Evolutionary conservation across 148 eudicot species (phyloP).

Genomic region (Camellia granthamiana): DNA sequence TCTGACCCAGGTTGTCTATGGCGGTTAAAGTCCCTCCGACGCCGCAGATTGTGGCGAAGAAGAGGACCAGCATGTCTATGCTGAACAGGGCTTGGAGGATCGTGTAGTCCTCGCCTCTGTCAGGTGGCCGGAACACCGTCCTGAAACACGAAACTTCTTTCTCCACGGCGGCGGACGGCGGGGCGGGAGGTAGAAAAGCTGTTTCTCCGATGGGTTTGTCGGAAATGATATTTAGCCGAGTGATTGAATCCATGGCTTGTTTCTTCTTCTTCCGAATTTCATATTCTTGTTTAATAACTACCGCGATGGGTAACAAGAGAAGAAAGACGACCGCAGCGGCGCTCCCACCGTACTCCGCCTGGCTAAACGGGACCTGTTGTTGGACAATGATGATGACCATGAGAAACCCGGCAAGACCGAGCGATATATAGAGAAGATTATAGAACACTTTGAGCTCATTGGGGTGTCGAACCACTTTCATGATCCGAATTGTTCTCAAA

Average conservation of each 20-base stretch:
- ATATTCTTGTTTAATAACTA: conserved; percentile 27
- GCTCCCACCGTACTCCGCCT: conserved; percentile 13
- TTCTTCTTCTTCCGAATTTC: conserved; percentile 10
- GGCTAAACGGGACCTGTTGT: conserved; percentile 15
- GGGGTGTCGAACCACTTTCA: conserved; percentile 25
- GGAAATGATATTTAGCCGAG: background rate
- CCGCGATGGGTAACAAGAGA: conserved; percentile 18
- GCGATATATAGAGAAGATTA: conserved; percentile 34
- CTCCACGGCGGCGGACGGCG: background rate
- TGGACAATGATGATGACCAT: conserved; percentile 41
- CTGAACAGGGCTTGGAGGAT: conserved; percentile 28
- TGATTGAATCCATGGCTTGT: background rate
- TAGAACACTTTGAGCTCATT: conserved; percentile 40
- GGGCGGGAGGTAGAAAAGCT: background rate
- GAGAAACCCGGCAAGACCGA: conserved; percentile 44
- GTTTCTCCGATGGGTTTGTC: background rate
- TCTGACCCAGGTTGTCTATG: conserved; percentile 26
- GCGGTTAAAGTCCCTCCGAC: conserved; percentile 23
- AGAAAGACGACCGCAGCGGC: conserved; percentile 19
- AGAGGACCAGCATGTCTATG: conserved; percentile 18
- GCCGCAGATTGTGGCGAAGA: conserved; percentile 21
- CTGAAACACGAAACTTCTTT: background rate
- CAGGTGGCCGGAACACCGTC: conserved; percentile 10
- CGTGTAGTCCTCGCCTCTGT: conserved; percentile 24
- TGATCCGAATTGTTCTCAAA: conserved; percentile 33